phyloP scores from a whole-genome alignment of 2,329 filamentous ascomycete genomes.

The Stagonosporopsis cucurbitacearum region DNA sequence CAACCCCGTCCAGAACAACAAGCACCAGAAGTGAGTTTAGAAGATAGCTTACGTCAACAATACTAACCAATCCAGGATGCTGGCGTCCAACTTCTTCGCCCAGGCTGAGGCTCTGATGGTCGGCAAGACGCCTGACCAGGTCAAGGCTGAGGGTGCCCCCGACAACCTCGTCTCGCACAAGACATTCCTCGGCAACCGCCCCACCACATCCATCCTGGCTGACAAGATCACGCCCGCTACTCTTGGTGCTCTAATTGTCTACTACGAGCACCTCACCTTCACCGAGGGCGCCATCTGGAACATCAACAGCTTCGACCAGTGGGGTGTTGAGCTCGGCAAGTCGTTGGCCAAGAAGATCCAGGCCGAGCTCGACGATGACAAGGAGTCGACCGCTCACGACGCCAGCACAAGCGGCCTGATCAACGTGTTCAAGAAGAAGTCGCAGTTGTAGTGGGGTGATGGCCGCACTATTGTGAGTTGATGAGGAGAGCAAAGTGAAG shows the following conservation, averaged over 20 bases:
- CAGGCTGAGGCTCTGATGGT: slow-evolving; percentile 91
- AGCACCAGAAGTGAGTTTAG: slow-evolving; percentile 78
- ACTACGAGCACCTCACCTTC: slow-evolving; percentile 99
- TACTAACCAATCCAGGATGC: slow-evolving; percentile 63
- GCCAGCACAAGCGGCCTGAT: slow-evolving; percentile 87
- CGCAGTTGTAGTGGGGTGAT: slow-evolving; percentile 30
- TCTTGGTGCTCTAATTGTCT: slow-evolving; percentile 92
- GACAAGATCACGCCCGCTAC: slow-evolving; percentile 93
- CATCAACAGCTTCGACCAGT: slow-evolving; percentile 99
- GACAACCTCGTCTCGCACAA: slow-evolving; percentile 92
- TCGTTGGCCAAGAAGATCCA: slow-evolving; percentile 76
- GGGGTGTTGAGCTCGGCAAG: slow-evolving; percentile 99
- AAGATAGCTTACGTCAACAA: neutral
- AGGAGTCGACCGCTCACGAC: slow-evolving; percentile 77
- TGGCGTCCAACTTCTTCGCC: slow-evolving; percentile 90
- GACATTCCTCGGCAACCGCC: slow-evolving; percentile 97
- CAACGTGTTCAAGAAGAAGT: slow-evolving; percentile 86
- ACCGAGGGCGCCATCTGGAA: slow-evolving; percentile 98
- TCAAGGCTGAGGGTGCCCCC: slow-evolving; percentile 75
- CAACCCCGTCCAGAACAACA: slow-evolving; percentile 90
- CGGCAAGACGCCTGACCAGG: slow-evolving; percentile 81
- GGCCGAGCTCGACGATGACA: slow-evolving; percentile 80
- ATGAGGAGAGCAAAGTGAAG: slow-evolving; percentile 10
- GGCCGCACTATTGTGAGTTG: neutral
- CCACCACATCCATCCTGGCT: slow-evolving; percentile 92